phyloP scores from a whole-genome alignment of 1,284 basidiomycete species.

The Pyrrhoderma lamaoense region DNA sequence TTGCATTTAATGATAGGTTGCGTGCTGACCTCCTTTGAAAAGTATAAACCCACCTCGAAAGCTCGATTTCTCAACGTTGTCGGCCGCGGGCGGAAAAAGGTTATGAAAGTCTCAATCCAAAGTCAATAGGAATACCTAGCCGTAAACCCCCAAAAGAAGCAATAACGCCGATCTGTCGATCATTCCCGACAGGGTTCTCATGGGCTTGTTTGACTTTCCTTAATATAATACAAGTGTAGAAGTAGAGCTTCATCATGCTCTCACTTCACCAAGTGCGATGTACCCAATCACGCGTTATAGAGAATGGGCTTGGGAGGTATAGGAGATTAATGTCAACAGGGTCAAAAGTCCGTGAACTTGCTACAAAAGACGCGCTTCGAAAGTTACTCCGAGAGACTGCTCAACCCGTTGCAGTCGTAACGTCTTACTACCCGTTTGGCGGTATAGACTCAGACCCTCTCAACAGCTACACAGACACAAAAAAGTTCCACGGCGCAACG shows the following conservation, averaged over 20 bases:
- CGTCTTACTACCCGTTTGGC: conserved; percentile 34
- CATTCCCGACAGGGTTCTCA: background rate
- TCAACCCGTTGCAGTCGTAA: conserved; percentile 57
- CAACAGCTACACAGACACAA: background rate
- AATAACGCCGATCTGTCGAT: conserved; percentile 4
- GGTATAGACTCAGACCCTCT: conserved; percentile 7
- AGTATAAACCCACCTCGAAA: no score
- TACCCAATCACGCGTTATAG: background rate
- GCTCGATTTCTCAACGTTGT: background rate
- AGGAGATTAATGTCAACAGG: no score
- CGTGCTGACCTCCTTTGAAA: no score
- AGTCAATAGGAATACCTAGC: no score
- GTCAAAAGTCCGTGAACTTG: no score
- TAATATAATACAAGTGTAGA: no score
- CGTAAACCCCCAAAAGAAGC: no score
- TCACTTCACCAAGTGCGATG: conserved; percentile 3
- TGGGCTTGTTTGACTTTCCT: no score
- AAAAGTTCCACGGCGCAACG: conserved; percentile 74
- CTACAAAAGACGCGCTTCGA: conserved; percentile 26
- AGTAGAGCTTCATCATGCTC: conserved; percentile 1
- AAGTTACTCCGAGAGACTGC: conserved; percentile 48
- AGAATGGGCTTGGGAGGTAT: background rate
- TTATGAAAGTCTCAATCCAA: no score
- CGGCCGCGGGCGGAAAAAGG: no score
- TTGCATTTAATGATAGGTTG: no score